These are phyloP conservation scores for Jatropha podagrica DNA, from an alignment of 441 rosid genomes.

Conservation along the genomic window DNA sequence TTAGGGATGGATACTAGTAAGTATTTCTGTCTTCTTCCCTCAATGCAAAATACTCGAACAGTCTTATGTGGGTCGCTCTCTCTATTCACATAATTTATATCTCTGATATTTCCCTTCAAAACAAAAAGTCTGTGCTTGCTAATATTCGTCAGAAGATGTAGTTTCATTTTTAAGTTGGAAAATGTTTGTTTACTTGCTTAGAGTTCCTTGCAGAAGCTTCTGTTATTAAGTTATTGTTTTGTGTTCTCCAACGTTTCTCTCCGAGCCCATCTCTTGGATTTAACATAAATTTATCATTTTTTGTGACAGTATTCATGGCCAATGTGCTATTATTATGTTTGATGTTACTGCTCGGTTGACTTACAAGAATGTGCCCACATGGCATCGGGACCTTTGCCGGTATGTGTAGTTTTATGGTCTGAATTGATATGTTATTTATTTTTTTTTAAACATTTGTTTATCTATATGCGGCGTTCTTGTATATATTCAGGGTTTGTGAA, in stretches of 20 bases:
- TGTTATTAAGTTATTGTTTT: background rate
- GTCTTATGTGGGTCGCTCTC: too few species aligned
- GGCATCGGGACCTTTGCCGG: constrained; percentile 97
- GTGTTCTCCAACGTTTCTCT: too few species aligned
- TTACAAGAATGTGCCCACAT: constrained; percentile 82
- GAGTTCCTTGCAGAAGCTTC: background rate
- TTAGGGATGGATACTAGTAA: constrained; percentile 66
- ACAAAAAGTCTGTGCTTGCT: too few species aligned
- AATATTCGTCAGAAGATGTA: too few species aligned
- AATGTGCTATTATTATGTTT: constrained; percentile 90
- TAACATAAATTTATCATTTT: too few species aligned
- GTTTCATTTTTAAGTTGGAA: too few species aligned
- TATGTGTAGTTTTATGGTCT: constrained; percentile 6
- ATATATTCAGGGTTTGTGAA: constrained; percentile 63
- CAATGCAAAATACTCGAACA: background rate
- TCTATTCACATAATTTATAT: too few species aligned
- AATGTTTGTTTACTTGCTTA: too few species aligned
- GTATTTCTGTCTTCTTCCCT: background rate
- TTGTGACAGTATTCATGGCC: constrained; percentile 77
- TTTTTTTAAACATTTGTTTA: background rate
- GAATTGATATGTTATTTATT: background rate
- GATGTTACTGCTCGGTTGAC: constrained; percentile 87
- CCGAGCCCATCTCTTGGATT: too few species aligned
- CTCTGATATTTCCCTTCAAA: too few species aligned
- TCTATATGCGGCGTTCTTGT: background rate